Conservation (phyloP, 805 yeast genomes). For the Saccharomycopsis microspora region DNA sequence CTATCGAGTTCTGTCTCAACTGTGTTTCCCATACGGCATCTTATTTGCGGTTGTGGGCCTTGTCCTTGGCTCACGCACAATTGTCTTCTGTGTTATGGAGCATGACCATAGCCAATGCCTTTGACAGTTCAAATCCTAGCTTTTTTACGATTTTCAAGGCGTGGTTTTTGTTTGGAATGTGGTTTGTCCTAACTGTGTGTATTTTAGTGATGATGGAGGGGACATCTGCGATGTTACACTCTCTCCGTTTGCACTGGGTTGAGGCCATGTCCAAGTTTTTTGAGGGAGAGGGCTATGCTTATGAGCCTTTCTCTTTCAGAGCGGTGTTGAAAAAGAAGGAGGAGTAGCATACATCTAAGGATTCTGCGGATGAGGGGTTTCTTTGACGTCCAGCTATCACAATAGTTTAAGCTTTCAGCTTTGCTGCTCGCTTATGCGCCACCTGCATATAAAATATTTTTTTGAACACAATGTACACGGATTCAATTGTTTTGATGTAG, state of each 20-base stretch:
- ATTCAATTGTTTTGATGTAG: too few relatives aligned
- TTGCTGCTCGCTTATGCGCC: too few relatives aligned
- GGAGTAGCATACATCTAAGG: neutral
- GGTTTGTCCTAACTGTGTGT: conserved; percentile 88
- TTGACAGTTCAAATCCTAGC: conserved; percentile 36
- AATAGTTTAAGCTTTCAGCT: too few relatives aligned
- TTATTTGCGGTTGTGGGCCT: conserved; percentile 91
- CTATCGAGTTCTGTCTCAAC: conserved; percentile 93
- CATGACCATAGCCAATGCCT: conserved; percentile 83
- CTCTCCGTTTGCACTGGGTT: conserved; percentile 98
- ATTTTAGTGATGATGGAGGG: conserved; percentile 97
- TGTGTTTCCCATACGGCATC: conserved; percentile 99
- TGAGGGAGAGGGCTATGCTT: conserved; percentile 91
- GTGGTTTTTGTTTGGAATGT: conserved; percentile 79
- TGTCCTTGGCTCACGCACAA: conserved; percentile 95
- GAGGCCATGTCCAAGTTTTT: conserved; percentile 98
- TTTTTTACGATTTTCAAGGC: conserved; percentile 60
- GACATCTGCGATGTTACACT: conserved; percentile 97
- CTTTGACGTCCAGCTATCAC: neutral
- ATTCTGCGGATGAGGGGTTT: neutral
- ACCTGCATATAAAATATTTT: too few relatives aligned
- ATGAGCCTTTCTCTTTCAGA: conserved; percentile 74
- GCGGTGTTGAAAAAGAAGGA: conserved; percentile 17
- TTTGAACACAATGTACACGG: too few relatives aligned
- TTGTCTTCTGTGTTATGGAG: conserved; percentile 90